Percentiles rank a stretch among this genome's conserved stretches.
These are phyloP conservation scores for Annulohypoxylon truncatum DNA, from an alignment of 2,329 filamentous ascomycete species.

Conservation along the genomic window DNA sequence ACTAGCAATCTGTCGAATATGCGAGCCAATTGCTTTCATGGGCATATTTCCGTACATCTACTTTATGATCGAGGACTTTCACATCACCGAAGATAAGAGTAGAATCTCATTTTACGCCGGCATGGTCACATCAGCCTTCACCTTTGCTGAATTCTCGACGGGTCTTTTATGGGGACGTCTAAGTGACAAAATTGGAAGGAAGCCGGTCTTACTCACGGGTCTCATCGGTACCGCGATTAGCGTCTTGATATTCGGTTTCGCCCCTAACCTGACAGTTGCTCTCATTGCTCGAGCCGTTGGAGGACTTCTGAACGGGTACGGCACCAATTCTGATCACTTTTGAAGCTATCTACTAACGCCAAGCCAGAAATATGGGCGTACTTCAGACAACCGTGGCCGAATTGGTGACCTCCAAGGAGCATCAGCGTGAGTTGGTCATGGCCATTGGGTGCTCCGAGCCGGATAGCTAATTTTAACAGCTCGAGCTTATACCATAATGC, in stretches of 20 bases:
- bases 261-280: constrained; percentile 82
- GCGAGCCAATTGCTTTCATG: constrained; percentile 99
- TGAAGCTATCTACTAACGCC: constrained; percentile 47
- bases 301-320: constrained; percentile 90
- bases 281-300: constrained; percentile 89
- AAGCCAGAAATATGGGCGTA: constrained; percentile 87
- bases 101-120: constrained; percentile 93
- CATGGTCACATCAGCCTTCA: constrained; percentile 96
- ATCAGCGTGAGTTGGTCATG: constrained; percentile 74
- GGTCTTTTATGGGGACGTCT: constrained; percentile 93
- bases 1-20: constrained; percentile 90
- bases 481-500: constrained; percentile 96
- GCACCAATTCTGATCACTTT: constrained; percentile 34
- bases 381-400: constrained; percentile 96
- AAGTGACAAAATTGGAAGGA: constrained; percentile 91
- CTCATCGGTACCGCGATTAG: constrained; percentile 91
- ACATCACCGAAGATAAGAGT: constrained; percentile 80
- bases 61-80: constrained; percentile 94
- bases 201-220: constrained; percentile 91
- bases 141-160: constrained; percentile 93
- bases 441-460: background rate
- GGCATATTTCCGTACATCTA: constrained; percentile 99
- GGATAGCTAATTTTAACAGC: constrained; percentile 62
- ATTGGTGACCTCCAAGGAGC: constrained; percentile 90
- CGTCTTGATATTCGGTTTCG: constrained; percentile 92